These are phyloP conservation scores for Zygoascus ofunaensis DNA, from an alignment of 805 yeast species.

Conservation along the genomic window DNA sequence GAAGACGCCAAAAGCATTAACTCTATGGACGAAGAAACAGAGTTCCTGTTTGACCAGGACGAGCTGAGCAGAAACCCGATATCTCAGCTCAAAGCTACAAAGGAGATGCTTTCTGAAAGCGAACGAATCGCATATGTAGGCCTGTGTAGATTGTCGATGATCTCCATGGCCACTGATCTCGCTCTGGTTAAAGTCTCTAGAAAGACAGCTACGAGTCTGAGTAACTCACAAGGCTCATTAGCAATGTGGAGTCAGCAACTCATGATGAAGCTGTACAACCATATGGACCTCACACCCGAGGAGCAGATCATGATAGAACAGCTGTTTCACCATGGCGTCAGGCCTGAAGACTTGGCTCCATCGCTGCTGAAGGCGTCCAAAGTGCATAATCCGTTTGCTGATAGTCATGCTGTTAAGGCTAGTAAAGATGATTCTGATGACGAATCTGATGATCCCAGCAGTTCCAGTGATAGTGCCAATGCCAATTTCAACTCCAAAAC, in stretches of 20 bases:
- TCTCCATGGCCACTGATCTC: conserved; percentile 73
- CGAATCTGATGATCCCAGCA: neutral
- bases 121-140: conserved; percentile 93
- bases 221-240: conserved; percentile 57
- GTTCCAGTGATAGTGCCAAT: neutral
- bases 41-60: conserved; percentile 43
- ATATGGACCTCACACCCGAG: conserved; percentile 56
- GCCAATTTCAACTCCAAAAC: conserved; percentile 2
- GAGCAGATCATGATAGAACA: conserved; percentile 84
- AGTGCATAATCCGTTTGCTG: conserved; percentile 41
- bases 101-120: conserved; percentile 65
- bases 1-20: conserved; percentile 64
- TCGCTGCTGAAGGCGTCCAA: conserved; percentile 46
- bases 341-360: conserved; percentile 58
- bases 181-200: conserved; percentile 41
- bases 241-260: conserved; percentile 73
- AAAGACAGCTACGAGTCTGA: conserved; percentile 47
- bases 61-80: conserved; percentile 39
- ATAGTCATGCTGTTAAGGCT: neutral
- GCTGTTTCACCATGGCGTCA: conserved; percentile 74
- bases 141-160: conserved; percentile 61
- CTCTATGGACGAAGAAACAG: conserved; percentile 45
- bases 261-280: conserved; percentile 64
- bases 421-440: conserved; percentile 10
- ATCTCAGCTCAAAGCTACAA: conserved; percentile 72